A percentile compares a stretch with the other conserved stretches of the same genome.
These are phyloP conservation scores for Pestalotiopsis sp. DNA, from an alignment of 2,329 filamentous ascomycete species.

Conservation along the genomic window DNA sequence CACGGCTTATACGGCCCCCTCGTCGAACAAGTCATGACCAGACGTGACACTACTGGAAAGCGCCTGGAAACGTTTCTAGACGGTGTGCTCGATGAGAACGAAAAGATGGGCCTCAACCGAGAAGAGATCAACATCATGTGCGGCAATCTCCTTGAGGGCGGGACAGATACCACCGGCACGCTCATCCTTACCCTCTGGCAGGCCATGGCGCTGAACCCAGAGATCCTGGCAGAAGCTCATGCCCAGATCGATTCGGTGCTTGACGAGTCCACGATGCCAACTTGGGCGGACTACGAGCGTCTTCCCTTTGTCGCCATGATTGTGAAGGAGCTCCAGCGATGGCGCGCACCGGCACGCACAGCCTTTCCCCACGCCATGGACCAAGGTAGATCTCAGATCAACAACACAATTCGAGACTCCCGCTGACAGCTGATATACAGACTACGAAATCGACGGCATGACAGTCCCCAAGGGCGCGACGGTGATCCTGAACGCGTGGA, in stretches of 20 bases:
- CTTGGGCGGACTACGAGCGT: constrained; percentile 37
- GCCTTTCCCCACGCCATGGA: constrained; percentile 40
- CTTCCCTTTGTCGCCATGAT: constrained; percentile 44
- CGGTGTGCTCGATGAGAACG: constrained; percentile 22
- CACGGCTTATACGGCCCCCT: constrained; percentile 42
- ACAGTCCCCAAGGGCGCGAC: constrained; percentile 42
- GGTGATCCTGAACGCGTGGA: constrained; percentile 38
- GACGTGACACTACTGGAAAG: constrained; percentile 14
- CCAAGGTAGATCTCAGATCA: constrained; percentile 19
- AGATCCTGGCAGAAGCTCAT: constrained; percentile 32
- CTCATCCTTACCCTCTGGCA: constrained; percentile 30
- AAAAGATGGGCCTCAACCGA: constrained; percentile 30
- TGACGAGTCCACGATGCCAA: constrained; percentile 37
- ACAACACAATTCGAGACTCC: neutral
- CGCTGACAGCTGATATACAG: constrained; percentile 20
- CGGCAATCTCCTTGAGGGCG: constrained; percentile 34
- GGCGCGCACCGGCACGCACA: constrained; percentile 39
- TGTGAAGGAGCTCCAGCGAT: constrained; percentile 45
- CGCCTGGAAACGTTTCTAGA: constrained; percentile 16
- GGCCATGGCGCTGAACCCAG: neutral
- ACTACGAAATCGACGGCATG: constrained; percentile 42
- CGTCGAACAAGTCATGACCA: constrained; percentile 34
- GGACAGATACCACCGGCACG: constrained; percentile 38
- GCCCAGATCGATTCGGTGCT: constrained; percentile 42
- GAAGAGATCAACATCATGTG: constrained; percentile 38